Evolutionary conservation across 192 early-diverging fungal species (phyloP).

Genomic region (Pilobolus umbonatus): DNA sequence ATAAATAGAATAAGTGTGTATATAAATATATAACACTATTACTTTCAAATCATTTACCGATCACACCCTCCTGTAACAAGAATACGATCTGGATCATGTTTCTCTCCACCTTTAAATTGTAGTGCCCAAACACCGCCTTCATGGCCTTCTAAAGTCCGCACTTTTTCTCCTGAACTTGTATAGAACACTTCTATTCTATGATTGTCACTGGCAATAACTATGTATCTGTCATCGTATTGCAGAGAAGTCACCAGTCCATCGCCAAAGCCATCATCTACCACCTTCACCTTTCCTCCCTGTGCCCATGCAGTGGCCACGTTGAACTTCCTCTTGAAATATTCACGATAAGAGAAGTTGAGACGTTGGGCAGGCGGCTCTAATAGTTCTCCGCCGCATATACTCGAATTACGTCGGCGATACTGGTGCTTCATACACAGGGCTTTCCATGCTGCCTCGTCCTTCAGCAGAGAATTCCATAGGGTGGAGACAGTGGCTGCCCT

Average conservation of each 20-base stretch:
- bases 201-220: constrained; percentile 94
- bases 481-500: constrained; percentile 69
- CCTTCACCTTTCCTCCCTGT: constrained; percentile 38
- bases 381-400: constrained; percentile 28
- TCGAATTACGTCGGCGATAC: constrained; percentile 31
- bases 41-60: too few relatives aligned
- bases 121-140: constrained; percentile 98
- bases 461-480: constrained; percentile 50
- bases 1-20: constrained; percentile 3
- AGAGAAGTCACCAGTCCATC: constrained; percentile 90
- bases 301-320: constrained; percentile 51
- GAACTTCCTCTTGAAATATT: constrained; percentile 49
- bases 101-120: constrained; percentile 52
- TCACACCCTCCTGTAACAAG: constrained; percentile 96
- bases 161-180: constrained; percentile 65
- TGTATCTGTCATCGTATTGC: constrained; percentile 91
- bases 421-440: constrained; percentile 35
- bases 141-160: constrained; percentile 78
- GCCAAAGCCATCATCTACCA: constrained; percentile 52
- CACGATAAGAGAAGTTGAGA: constrained; percentile 41
- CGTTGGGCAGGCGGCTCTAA: constrained; percentile 26
- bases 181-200: constrained; percentile 93
- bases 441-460: constrained; percentile 47
- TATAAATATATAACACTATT: constrained; percentile 7
- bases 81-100: constrained; percentile 51